Conservation (phyloP, 176 grass and related monocot species). For the Luzula sylvatica region DNA sequence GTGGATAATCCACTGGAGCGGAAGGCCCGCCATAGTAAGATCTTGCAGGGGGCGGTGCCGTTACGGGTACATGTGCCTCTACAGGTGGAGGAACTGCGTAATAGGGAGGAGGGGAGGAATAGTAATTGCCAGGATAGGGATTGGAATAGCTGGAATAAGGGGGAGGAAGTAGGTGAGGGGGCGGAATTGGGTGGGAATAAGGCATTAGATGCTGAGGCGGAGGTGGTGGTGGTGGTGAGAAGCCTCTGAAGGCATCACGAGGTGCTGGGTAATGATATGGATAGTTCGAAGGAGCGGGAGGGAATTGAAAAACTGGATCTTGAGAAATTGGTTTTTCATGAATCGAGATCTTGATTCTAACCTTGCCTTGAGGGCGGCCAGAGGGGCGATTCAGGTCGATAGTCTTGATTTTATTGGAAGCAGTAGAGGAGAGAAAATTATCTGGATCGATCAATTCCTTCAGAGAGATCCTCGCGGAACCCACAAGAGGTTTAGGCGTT, state of each 20-base stretch:
- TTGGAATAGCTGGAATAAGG: constrained; percentile 16
- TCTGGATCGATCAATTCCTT: constrained; percentile 51
- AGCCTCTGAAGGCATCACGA: constrained; percentile 29
- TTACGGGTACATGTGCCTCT: constrained; percentile 24
- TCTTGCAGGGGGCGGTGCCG: constrained; percentile 29
- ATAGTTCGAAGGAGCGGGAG: constrained; percentile 32
- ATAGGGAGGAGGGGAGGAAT: constrained; percentile 15
- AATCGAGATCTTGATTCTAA: constrained; percentile 56
- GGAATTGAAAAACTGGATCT: constrained; percentile 45
- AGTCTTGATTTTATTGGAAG: constrained; percentile 36
- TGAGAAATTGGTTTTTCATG: constrained; percentile 48
- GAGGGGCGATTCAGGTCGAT: constrained; percentile 70
- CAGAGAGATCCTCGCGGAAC: constrained; percentile 48
- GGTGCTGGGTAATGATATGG: constrained; percentile 20
- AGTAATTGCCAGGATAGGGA: constrained; percentile 3
- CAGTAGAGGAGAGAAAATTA: constrained; percentile 14
- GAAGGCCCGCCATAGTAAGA: constrained; percentile 43
- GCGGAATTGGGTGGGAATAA: constrained; percentile 22
- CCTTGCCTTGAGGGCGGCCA: constrained; percentile 77
- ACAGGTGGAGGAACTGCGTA: constrained; percentile 34
- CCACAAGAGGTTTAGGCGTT: constrained; percentile 83
- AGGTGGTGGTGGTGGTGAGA: constrained; percentile 44
- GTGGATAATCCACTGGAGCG: constrained; percentile 55
- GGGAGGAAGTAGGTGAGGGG: constrained; percentile 12
- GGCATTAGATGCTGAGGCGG: constrained; percentile 13